These are phyloP conservation scores for Parascedosporium putredinis DNA, from an alignment of 2,329 filamentous ascomycete genomes.

Conservation along the genomic window DNA sequence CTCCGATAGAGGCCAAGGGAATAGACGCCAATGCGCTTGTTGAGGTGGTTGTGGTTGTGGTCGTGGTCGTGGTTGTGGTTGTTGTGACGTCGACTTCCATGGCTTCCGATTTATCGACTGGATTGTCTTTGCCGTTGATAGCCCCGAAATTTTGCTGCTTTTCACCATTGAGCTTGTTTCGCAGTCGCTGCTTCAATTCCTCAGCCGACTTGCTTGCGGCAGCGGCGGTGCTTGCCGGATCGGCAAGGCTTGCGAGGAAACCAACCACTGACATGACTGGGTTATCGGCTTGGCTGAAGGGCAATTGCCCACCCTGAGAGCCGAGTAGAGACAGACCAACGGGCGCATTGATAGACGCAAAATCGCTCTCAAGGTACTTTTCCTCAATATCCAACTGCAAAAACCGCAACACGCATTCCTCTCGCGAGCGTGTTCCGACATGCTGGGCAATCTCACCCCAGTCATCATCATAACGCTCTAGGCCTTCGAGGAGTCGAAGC, in stretches of 20 bases:
- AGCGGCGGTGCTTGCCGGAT: conserved; percentile 80
- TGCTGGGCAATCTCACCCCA: conserved; percentile 91
- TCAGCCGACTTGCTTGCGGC: conserved; percentile 82
- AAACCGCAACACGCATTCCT: conserved; percentile 96
- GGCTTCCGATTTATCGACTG: conserved; percentile 43
- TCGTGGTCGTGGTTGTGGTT: conserved; percentile 40
- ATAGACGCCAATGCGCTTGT: conserved; percentile 56
- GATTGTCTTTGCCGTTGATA: conserved; percentile 46
- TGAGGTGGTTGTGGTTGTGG: conserved; percentile 35
- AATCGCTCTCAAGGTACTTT: conserved; percentile 81
- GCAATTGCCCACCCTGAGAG: conserved; percentile 66
- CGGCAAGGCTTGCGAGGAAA: conserved; percentile 83
- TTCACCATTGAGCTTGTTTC: conserved; percentile 61
- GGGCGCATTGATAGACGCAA: conserved; percentile 35
- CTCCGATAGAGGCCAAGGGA: conserved; percentile 76
- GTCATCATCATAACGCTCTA: conserved; percentile 91
- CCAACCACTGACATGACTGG: conserved; percentile 93
- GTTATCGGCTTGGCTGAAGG: conserved; percentile 88
- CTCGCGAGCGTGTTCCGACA: conserved; percentile 80
- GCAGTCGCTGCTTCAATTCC: conserved; percentile 71
- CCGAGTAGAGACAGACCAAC: conserved; percentile 57
- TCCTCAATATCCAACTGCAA: conserved; percentile 94
- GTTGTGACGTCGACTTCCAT: conserved; percentile 55
- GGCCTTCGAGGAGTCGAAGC: conserved; percentile 76
- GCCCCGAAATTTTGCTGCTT: conserved; percentile 23